Conservation (phyloP, 1,284 basidiomycete genomes). For the Fomitopsis palustris region DNA sequence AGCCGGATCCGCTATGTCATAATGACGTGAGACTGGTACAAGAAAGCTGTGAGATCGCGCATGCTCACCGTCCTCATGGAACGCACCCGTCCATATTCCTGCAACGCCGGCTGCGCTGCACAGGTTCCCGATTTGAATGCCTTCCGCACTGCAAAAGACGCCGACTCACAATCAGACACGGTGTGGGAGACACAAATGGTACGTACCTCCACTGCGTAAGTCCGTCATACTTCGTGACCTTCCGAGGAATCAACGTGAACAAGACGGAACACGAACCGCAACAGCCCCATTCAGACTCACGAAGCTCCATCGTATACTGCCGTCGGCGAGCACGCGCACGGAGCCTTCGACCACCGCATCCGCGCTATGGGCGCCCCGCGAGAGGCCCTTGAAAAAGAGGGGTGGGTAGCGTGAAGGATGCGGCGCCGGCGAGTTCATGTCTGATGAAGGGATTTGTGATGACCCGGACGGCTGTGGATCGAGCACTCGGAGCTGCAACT, state of each 20-base stretch:
- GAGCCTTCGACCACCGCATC: constrained; percentile 45
- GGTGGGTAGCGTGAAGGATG: constrained; percentile 36
- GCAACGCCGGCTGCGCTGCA: constrained; percentile 61
- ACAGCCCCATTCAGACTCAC: constrained; percentile 36
- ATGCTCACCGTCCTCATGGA: constrained; percentile 50
- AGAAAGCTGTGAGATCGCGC: background rate
- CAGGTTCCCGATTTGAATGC: constrained; percentile 58
- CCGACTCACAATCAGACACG: background rate
- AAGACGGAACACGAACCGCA: constrained; percentile 5
- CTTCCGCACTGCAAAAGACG: constrained; percentile 42
- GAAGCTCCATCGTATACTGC: constrained; percentile 59
- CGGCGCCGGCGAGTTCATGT: constrained; percentile 3
- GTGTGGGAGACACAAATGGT: background rate
- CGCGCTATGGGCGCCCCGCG: constrained; percentile 40
- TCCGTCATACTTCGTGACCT: constrained; percentile 24
- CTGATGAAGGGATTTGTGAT: background rate
- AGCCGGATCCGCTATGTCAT: constrained; percentile 49
- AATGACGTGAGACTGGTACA: background rate
- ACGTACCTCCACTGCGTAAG: constrained; percentile 24
- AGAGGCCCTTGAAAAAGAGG: constrained; percentile 51
- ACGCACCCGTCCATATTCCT: constrained; percentile 61
- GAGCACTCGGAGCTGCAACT: constrained; percentile 50
- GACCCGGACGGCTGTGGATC: constrained; percentile 9
- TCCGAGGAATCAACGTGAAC: constrained; percentile 3
- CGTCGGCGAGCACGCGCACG: constrained; percentile 51